Evolutionary conservation across 345 rosid genomes (phyloP).

Genomic region (Gossypium ekmanianum): DNA sequence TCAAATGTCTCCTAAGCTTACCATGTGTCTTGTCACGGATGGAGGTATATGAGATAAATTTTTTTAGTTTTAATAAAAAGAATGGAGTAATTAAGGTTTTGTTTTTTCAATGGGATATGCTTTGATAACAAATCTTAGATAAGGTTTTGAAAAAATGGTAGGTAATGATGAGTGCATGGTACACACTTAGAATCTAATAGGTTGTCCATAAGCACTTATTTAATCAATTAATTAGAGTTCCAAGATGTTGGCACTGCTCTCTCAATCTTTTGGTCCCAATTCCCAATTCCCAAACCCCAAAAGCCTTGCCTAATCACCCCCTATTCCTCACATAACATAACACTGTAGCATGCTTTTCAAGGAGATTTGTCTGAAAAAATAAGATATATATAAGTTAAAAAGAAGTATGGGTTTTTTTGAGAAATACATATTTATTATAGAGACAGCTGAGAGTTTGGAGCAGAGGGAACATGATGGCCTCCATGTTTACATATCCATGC

Average conservation of each 20-base stretch:
- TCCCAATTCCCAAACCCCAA: slow-evolving; percentile 21
- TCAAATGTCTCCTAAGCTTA: too few species aligned
- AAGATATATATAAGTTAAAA: background rate
- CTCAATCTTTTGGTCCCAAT: slow-evolving; percentile 24
- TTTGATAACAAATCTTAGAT: slow-evolving; percentile 5
- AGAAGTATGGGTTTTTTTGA: slow-evolving; percentile 9
- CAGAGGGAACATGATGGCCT: slow-evolving; percentile 78
- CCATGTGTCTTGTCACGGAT: too few species aligned
- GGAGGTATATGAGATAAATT: too few species aligned
- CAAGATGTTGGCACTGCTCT: slow-evolving; percentile 37
- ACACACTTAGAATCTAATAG: slow-evolving; percentile 33
- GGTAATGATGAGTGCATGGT: slow-evolving; percentile 33
- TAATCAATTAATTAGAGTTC: slow-evolving; percentile 32
- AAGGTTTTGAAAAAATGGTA: slow-evolving; percentile 6
- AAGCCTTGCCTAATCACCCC: slow-evolving; percentile 15
- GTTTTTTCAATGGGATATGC: background rate
- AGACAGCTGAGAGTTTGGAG: slow-evolving; percentile 43
- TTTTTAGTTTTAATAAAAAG: too few species aligned
- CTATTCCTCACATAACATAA: background rate
- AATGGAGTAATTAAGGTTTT: background rate
- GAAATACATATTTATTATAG: background rate
- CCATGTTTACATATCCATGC: slow-evolving; percentile 62
- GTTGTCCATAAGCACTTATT: slow-evolving; percentile 23
- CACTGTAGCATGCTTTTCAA: slow-evolving; percentile 13
- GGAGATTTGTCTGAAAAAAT: slow-evolving; percentile 21